Evolutionary conservation across 306 rosid species (phyloP).

Genomic region (Begonia fuchsioides): DNA sequence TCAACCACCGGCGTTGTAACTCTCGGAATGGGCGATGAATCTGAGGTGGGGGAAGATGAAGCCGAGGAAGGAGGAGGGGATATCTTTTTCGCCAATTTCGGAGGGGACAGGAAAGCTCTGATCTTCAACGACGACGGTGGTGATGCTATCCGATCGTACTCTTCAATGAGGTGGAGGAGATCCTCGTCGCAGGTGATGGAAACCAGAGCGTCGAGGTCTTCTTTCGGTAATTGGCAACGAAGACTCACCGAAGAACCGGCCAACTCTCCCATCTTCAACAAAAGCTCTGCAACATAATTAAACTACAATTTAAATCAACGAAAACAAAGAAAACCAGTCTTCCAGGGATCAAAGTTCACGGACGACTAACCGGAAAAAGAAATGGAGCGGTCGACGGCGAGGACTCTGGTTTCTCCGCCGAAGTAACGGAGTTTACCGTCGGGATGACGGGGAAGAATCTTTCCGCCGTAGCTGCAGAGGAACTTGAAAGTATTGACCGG

Average conservation of each 20-base stretch:
- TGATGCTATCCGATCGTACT: constrained; percentile 35
- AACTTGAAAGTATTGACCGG: constrained; percentile 37
- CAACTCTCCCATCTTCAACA: constrained; percentile 50
- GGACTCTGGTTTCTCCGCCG: constrained; percentile 87
- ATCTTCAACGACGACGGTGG: constrained; percentile 43
- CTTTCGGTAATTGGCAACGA: constrained; percentile 83
- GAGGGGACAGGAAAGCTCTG: constrained; percentile 65
- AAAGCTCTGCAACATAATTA: constrained; percentile 42
- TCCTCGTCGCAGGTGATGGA: constrained; percentile 84
- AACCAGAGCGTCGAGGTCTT: constrained; percentile 84
- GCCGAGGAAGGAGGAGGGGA: constrained; percentile 23
- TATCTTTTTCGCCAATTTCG: constrained; percentile 28
- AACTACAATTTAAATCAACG: not conserved
- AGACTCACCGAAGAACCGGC: constrained; percentile 52
- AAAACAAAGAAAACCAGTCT: too few relatives aligned
- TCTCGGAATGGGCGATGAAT: constrained; percentile 19
- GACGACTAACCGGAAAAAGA: constrained; percentile 57
- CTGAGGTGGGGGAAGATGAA: constrained; percentile 34
- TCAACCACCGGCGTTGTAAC: constrained; percentile 10
- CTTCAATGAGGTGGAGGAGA: constrained; percentile 67
- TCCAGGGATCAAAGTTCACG: too few relatives aligned
- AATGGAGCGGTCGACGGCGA: constrained; percentile 57
- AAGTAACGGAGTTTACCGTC: constrained; percentile 87
- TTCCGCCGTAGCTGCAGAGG: constrained; percentile 89
- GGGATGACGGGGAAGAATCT: constrained; percentile 83